Evolutionary conservation across 192 early-diverging fungal genomes (phyloP), one percentile per base, ranked within the genome.

Genomic region (Pecoramyces ruminantium): DNA sequence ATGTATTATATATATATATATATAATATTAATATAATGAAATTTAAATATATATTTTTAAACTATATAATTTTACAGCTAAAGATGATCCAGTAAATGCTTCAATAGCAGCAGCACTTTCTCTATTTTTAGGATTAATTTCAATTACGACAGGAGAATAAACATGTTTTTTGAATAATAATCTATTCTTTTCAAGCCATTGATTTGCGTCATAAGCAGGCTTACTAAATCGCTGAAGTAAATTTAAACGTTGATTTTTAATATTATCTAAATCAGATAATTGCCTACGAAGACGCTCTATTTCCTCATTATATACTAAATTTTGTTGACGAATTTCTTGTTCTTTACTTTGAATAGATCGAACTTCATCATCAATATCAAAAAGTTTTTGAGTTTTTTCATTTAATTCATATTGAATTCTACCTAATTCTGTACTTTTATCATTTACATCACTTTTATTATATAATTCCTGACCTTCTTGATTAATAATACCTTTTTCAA

Each of bases 111-210:
- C 80, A 2, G 92, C 92, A 81, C 90, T 92, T 11, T 81, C 82
- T 30, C 85, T 80, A 81, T 96, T 88, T 29, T 87, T 92, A 28
- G 94, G 84, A 34, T 93, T 91, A 16, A 96, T 86, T 79, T 93
- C 92, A 29, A 97, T 79, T 30, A 89, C 87, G 2, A 92, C 83
- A 0, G 96, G 97, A 18, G 90, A 88, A 85, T 90, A 93, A 13
- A 98, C 90, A 17, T 86, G 86, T 79, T 90, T 89, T 78, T 87
- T 78, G 78, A 98, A 97, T 81, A 83, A 14, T 16, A 83, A 40
- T 28, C 86, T 85, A 81, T 97, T 93, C 16, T 87, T 77, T 39
- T 88, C 86, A 12, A 96, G 83, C 93, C 94, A 97, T 38, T 87
- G 77, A 0, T 90, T 84, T 9, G 92, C 95, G 12, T 88, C 83